Evolutionary conservation across 495 filamentous ascomycete species (phyloP).

Genomic region (Daldinia caldariorum): DNA sequence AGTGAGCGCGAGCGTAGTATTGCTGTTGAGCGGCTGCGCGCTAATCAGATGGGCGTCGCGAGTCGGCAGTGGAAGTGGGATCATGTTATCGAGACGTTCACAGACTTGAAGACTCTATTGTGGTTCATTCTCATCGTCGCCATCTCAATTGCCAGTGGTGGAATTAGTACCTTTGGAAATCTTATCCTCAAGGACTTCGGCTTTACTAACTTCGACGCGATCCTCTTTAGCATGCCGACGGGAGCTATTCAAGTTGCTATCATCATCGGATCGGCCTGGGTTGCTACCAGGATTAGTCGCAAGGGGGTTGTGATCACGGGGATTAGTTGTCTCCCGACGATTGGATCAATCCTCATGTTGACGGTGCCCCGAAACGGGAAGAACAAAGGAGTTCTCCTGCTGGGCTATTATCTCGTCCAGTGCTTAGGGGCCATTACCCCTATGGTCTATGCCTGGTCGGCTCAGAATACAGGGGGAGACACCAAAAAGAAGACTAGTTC

Average conservation of each 20-base stretch:
- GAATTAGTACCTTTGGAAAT: constrained; percentile 71
- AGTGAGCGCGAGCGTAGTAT: constrained; percentile 67
- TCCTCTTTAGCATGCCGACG: constrained; percentile 73
- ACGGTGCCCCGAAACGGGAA: constrained; percentile 62
- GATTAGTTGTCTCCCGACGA: constrained; percentile 65
- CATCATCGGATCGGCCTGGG: constrained; percentile 58
- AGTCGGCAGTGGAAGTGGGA: constrained; percentile 56
- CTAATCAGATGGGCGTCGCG: constrained; percentile 59
- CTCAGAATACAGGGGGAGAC: constrained; percentile 72
- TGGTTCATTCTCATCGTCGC: constrained; percentile 70
- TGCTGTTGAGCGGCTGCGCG: constrained; percentile 64
- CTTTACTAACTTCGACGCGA: constrained; percentile 66
- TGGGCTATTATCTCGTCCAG: constrained; percentile 55
- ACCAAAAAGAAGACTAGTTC: constrained; percentile 74
- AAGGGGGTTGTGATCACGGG: constrained; percentile 67
- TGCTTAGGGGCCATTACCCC: constrained; percentile 60
- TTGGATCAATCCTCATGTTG: constrained; percentile 63
- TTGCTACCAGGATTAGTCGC: constrained; percentile 58
- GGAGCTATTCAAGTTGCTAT: constrained; percentile 61
- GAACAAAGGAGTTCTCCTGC: constrained; percentile 53
- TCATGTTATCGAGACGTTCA: constrained; percentile 66
- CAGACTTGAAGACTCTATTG: constrained; percentile 72
- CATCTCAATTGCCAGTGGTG: constrained; percentile 58
- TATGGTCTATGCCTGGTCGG: constrained; percentile 72
- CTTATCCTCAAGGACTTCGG: constrained; percentile 71